Evolutionary conservation across 148 eudicot genomes (phyloP).

Genomic region (Arctostaphylos glauca): DNA sequence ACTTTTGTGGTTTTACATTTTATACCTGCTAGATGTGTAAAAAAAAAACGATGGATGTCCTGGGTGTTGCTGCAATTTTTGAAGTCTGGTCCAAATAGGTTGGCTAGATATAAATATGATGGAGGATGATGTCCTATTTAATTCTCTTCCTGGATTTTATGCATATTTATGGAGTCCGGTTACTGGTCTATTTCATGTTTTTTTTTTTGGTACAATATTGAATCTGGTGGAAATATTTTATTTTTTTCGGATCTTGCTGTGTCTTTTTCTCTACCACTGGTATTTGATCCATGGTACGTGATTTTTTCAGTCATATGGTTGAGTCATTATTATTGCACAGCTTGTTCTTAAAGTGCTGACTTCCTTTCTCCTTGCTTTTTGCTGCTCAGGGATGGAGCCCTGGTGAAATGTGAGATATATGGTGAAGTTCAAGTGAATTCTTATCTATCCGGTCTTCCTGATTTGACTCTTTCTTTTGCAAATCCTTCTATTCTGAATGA

Average conservation of each 20-base stretch:
- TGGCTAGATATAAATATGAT: neutral
- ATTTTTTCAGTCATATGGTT: slow-evolving; percentile 1
- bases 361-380: slow-evolving; percentile 19
- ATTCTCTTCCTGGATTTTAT: neutral
- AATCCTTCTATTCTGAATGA: slow-evolving; percentile 81
- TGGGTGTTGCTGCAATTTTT: neutral
- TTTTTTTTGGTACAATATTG: neutral
- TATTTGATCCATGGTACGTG: neutral
- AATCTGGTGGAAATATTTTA: neutral
- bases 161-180: neutral
- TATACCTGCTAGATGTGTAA: neutral
- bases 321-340: neutral
- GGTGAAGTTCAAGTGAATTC: slow-evolving; percentile 90
- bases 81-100: neutral
- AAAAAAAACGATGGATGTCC: neutral
- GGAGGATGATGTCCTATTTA: neutral
- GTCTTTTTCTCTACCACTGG: neutral
- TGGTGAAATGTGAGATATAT: slow-evolving; percentile 89
- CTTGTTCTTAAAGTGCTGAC: slow-evolving; percentile 16
- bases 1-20: neutral
- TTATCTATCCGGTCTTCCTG: slow-evolving; percentile 90
- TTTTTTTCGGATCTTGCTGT: neutral
- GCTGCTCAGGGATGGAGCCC: slow-evolving; percentile 68
- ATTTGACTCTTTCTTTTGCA: slow-evolving; percentile 79
- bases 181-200: slow-evolving; percentile 5